These are phyloP conservation scores for Saccharomyces mikatae DNA, from an alignment of 805 yeast species.

Conservation along the genomic window DNA sequence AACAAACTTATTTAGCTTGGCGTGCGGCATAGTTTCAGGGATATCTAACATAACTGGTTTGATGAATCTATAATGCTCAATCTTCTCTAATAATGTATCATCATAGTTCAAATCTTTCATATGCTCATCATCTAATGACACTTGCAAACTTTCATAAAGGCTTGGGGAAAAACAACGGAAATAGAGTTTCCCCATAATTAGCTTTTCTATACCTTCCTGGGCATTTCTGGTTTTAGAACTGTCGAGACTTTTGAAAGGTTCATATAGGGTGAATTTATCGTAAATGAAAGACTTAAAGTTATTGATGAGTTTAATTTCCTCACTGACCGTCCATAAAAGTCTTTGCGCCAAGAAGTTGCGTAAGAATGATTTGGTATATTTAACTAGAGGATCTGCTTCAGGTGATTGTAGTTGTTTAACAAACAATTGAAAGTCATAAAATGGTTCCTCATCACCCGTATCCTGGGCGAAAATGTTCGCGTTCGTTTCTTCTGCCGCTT, in stretches of 20 bases:
- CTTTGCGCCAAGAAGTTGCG: slow-evolving; percentile 54
- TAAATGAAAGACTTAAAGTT: slow-evolving; percentile 74
- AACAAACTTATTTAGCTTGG: slow-evolving; percentile 44
- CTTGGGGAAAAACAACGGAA: slow-evolving; percentile 69
- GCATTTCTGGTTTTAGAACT: slow-evolving; percentile 59
- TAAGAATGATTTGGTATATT: slow-evolving; percentile 78
- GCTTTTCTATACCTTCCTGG: slow-evolving; percentile 84
- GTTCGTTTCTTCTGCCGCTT: background rate
- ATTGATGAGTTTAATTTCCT: slow-evolving; percentile 64
- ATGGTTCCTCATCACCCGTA: slow-evolving; percentile 18
- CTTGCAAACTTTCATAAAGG: slow-evolving; percentile 23
- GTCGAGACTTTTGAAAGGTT: slow-evolving; percentile 68
- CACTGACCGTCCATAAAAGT: slow-evolving; percentile 62
- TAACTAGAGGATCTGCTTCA: slow-evolving; percentile 80
- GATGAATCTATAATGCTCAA: slow-evolving; percentile 63
- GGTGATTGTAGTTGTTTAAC: slow-evolving; percentile 60
- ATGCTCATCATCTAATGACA: slow-evolving; percentile 46
- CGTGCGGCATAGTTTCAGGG: slow-evolving; percentile 39
- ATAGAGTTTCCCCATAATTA: slow-evolving; percentile 82
- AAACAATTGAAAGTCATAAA: slow-evolving; percentile 79
- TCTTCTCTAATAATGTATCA: slow-evolving; percentile 39
- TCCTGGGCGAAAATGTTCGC: background rate
- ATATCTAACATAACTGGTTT: slow-evolving; percentile 73
- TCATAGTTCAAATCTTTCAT: slow-evolving; percentile 60
- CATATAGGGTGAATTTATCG: slow-evolving; percentile 49